These are phyloP conservation scores for Ophiognomonia clavigignenti-juglandacearum DNA, from an alignment of 2,329 filamentous ascomycete species.

Conservation along the genomic window DNA sequence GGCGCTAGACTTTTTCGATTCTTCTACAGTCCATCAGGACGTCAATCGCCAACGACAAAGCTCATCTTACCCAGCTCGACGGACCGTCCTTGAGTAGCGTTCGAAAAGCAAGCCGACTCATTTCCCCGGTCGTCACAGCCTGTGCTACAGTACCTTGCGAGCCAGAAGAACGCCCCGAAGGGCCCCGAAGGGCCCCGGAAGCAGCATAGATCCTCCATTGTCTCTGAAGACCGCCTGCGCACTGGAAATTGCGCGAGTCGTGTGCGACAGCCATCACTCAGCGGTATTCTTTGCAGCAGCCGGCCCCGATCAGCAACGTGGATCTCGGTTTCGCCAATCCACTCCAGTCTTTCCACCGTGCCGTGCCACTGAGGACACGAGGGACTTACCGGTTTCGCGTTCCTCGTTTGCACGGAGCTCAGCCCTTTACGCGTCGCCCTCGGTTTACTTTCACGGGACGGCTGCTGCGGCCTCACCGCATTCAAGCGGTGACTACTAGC, in stretches of 20 bases:
- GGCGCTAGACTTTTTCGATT: too few relatives aligned
- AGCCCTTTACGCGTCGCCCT: neutral
- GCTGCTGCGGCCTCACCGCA: neutral
- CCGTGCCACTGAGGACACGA: too few relatives aligned
- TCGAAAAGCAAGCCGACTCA: slow-evolving; percentile 7
- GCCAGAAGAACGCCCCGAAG: slow-evolving; percentile 4
- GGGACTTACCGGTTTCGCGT: too few relatives aligned
- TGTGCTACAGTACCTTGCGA: slow-evolving; percentile 15
- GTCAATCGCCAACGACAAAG: too few relatives aligned
- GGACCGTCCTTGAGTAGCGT: too few relatives aligned
- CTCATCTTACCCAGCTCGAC: too few relatives aligned
- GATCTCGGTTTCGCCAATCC: neutral
- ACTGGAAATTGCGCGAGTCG: slow-evolving; percentile 14
- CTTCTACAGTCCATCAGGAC: too few relatives aligned
- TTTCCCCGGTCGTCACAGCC: slow-evolving; percentile 7
- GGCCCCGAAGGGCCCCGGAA: too few relatives aligned
- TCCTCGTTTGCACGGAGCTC: neutral
- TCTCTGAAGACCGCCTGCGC: slow-evolving; percentile 12
- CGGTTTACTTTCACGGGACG: neutral
- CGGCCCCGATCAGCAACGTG: neutral
- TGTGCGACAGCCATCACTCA: slow-evolving; percentile 12
- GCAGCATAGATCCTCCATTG: slow-evolving; percentile 8
- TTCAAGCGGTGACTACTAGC: neutral
- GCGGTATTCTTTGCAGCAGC: slow-evolving; percentile 2
- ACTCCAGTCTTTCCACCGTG: neutral